These are phyloP conservation scores for Neophaeococcomyces mojaviensis DNA, from an alignment of 2,329 filamentous ascomycete species.

Conservation along the genomic window DNA sequence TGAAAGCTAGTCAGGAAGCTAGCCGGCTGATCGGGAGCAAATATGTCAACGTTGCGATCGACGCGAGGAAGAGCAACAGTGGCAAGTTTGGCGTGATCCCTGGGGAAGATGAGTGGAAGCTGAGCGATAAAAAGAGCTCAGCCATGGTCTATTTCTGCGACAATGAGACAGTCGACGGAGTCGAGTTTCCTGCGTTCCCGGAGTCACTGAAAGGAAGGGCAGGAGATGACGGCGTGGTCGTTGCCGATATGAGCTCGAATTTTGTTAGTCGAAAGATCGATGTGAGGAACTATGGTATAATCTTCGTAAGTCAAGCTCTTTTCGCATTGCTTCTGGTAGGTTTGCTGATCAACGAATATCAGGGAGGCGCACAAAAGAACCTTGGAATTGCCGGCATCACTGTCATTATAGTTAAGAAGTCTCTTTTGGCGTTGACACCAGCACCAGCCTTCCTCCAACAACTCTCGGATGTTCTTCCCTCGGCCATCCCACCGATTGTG, in stretches of 20 bases:
- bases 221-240: conserved; percentile 64
- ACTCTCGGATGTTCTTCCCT: conserved; percentile 55
- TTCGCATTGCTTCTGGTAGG: not conserved
- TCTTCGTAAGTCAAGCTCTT: conserved; percentile 58
- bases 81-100: conserved; percentile 86
- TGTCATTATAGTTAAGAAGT: conserved; percentile 76
- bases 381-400: conserved; percentile 79
- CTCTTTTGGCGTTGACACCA: conserved; percentile 62
- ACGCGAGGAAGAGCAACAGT: conserved; percentile 55
- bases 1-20: conserved; percentile 82
- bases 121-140: conserved; percentile 48
- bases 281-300: conserved; percentile 67
- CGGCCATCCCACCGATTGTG: conserved; percentile 58
- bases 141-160: conserved; percentile 84
- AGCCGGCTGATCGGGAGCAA: conserved; percentile 67
- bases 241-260: conserved; percentile 91
- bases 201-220: conserved; percentile 51
- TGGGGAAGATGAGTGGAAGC: conserved; percentile 64
- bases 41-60: conserved; percentile 67
- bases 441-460: conserved; percentile 62
- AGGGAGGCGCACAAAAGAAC: conserved; percentile 84
- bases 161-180: conserved; percentile 76
- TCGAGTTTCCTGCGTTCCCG: conserved; percentile 76
- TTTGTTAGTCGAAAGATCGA: conserved; percentile 76
- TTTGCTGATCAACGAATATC: conserved; percentile 1